Conservation (phyloP, 225 moss, liverwort and hornwort species). For the Pseudoscleropodium purum region DNA sequence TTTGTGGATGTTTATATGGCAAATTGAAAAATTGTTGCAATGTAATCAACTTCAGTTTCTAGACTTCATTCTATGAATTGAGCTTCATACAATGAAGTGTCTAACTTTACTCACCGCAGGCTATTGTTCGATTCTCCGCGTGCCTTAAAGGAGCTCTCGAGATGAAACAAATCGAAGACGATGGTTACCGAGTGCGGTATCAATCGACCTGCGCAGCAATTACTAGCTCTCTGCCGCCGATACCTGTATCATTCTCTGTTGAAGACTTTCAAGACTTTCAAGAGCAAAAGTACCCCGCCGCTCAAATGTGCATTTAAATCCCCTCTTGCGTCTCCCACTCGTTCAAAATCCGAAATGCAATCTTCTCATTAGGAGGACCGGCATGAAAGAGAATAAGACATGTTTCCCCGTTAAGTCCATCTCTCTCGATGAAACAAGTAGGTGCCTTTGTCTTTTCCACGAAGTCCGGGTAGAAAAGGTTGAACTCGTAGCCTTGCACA, state of each 20-base stretch:
- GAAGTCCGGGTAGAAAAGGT: constrained; percentile 71
- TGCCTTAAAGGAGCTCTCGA: not conserved
- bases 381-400: constrained; percentile 68
- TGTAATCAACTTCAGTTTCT: not conserved
- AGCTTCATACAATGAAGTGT: not conserved
- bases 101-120: not conserved
- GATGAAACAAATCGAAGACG: not conserved
- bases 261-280: constrained; percentile 70
- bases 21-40: not conserved
- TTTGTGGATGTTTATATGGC: not conserved
- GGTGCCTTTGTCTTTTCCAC: constrained; percentile 79
- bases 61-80: not conserved
- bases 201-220: not conserved
- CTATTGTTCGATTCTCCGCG: not conserved
- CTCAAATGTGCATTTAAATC: constrained; percentile 90
- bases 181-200: not conserved
- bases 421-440: constrained; percentile 57
- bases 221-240: constrained; percentile 28
- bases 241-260: constrained; percentile 60
- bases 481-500: constrained; percentile 83
- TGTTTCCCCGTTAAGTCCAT: constrained; percentile 63
- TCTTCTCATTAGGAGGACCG: constrained; percentile 72
- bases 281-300: constrained; percentile 70
- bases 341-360: constrained; percentile 81
- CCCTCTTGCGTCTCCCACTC: constrained; percentile 82